Percentiles rank a stretch among this genome's conserved stretches.
Conservation (phyloP, 441 rosid species). For the Jatropha multifida region DNA sequence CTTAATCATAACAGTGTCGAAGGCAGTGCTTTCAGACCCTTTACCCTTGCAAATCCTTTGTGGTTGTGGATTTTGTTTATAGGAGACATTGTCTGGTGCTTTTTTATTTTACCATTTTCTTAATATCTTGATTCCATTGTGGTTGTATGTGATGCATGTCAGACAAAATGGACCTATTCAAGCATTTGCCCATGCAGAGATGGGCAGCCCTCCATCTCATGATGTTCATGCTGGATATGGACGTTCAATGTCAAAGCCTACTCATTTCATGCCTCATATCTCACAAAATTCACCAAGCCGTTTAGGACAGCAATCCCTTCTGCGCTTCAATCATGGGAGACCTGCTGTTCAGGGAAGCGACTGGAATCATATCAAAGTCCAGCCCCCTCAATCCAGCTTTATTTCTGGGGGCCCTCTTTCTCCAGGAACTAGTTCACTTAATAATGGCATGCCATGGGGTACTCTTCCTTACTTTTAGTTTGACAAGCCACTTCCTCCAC, state of each 20-base stretch:
- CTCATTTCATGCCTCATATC: constrained; percentile 52
- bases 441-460: constrained; percentile 88
- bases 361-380: constrained; percentile 71
- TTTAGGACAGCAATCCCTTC: constrained; percentile 80
- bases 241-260: constrained; percentile 60
- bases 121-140: constrained; percentile 7
- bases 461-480: constrained; percentile 28
- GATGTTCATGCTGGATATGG: constrained; percentile 67
- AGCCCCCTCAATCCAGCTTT: constrained; percentile 62
- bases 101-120: constrained; percentile 8
- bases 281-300: constrained; percentile 91
- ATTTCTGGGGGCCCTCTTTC: constrained; percentile 72
- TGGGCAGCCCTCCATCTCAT: constrained; percentile 69
- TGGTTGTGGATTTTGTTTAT: constrained; percentile 2
- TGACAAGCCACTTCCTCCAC: constrained; percentile 6
- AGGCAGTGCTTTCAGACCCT: not conserved
- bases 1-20: not conserved
- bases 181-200: constrained; percentile 59
- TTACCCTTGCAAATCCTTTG: not conserved
- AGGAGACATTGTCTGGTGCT: not conserved
- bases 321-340: constrained; percentile 59
- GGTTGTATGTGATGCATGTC: constrained; percentile 30
- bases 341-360: constrained; percentile 55
- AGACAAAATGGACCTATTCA: constrained; percentile 71
- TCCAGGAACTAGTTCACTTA: constrained; percentile 74